Percentiles rank a stretch among this genome's conserved stretches.
phyloP scores from a whole-genome alignment of 2,329 filamentous ascomycete genomes.

The Aspergillus tubingensis region DNA sequence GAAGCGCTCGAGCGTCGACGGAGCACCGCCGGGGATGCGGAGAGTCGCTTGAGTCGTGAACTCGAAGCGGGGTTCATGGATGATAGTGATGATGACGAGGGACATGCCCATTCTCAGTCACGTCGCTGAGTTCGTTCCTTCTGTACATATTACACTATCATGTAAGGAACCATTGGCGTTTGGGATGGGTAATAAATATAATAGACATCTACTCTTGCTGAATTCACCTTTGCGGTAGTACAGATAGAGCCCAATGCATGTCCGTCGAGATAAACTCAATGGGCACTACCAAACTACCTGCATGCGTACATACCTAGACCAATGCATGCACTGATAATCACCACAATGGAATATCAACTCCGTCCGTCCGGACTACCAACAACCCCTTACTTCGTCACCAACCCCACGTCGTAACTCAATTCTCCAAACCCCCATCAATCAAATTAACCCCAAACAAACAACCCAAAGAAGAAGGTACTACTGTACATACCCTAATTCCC shows the following conservation, averaged over 20 bases:
- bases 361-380: too few relatives aligned
- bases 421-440: not conserved
- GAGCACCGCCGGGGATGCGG: conserved; percentile 43
- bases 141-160: not conserved
- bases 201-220: not conserved
- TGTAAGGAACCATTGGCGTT: not conserved
- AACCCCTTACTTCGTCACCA: not conserved
- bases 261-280: too few relatives aligned
- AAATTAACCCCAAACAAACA: not conserved
- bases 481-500: not conserved
- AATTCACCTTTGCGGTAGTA: too few relatives aligned
- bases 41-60: conserved; percentile 72
- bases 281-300: too few relatives aligned
- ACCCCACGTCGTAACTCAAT: not conserved
- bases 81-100: conserved; percentile 70
- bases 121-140: conserved; percentile 18
- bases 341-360: too few relatives aligned
- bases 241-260: too few relatives aligned
- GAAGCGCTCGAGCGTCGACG: conserved; percentile 48
- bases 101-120: conserved; percentile 33
- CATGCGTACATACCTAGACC: not conserved
- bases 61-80: conserved; percentile 75
- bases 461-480: not conserved
- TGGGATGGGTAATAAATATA: not conserved
- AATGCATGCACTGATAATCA: not conserved